phyloP scores from a whole-genome alignment of 2,329 filamentous ascomycete species.

The Chalaropsis ovoidea region DNA sequence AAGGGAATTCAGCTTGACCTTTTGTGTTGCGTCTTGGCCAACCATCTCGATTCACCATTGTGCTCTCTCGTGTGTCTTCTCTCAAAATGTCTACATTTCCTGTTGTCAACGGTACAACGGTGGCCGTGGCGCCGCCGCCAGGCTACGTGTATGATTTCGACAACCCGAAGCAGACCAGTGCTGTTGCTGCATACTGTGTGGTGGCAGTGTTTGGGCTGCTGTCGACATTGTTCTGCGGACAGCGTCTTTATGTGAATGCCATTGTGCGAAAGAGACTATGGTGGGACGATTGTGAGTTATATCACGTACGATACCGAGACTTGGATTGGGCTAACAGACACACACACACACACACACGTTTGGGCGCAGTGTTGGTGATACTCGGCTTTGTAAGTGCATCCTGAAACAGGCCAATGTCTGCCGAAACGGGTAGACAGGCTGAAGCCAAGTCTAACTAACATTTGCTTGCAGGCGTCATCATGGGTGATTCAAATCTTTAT shows the following conservation, averaged over 20 bases:
- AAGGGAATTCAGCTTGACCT: not conserved
- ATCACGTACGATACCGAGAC: not conserved
- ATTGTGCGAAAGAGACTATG: conserved; percentile 4
- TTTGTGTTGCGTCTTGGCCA: not conserved
- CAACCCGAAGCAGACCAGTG: not conserved
- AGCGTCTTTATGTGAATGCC: conserved; percentile 3
- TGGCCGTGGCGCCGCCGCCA: not conserved
- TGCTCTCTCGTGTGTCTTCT: not conserved
- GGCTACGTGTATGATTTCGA: conserved; percentile 3
- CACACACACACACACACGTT: no score
- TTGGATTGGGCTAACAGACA: conserved; percentile 1
- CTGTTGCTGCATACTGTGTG: conserved; percentile 1
- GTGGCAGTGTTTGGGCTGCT: conserved; percentile 1
- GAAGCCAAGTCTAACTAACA: not conserved
- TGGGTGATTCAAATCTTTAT: conserved; percentile 5
- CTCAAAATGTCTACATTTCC: not conserved
- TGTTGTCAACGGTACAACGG: conserved; percentile 1
- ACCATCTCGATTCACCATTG: not conserved
- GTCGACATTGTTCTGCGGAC: not conserved
- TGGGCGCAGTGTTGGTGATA: not conserved
- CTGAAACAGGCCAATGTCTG: no score
- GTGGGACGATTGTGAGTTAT: not conserved
- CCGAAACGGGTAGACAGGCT: no score
- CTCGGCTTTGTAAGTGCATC: conserved; percentile 7
- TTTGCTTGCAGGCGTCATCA: not conserved